phyloP scores from a whole-genome alignment of 257 asterid genomes.

The Solanum boliviense region DNA sequence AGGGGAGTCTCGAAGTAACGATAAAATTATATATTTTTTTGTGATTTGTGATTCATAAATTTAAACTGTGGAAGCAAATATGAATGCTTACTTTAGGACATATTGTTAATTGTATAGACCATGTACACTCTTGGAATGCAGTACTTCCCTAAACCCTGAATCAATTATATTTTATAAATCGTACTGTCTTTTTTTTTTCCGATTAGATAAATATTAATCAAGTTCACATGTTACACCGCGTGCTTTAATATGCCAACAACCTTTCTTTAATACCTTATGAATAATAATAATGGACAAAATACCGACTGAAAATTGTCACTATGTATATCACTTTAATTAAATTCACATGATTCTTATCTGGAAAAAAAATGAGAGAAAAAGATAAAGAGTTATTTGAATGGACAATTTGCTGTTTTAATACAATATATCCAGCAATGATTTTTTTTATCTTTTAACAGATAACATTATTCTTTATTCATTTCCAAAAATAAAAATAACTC shows the following conservation, averaged over 20 bases:
- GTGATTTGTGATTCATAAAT: not conserved
- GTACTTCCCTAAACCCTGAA: accelerated
- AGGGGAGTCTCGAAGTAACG: accelerated
- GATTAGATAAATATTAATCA: not conserved
- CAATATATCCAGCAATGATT: not conserved
- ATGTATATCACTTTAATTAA: not conserved
- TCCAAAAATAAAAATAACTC: not conserved
- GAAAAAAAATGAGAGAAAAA: not conserved
- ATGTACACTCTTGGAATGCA: accelerated
- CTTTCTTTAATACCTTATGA: not conserved
- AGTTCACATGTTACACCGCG: not conserved
- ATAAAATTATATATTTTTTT: not conserved
- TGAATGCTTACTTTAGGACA: accelerated
- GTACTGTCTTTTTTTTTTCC: accelerated
- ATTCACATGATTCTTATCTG: not conserved
- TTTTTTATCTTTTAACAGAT: not conserved
- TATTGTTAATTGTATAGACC: not conserved
- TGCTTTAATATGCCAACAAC: not conserved
- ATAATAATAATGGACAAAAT: not conserved
- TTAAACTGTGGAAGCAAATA: not conserved
- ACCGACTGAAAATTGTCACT: not conserved
- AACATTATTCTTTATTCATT: not conserved
- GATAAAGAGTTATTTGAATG: not conserved
- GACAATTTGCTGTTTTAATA: not conserved
- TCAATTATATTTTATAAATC: accelerated